Conservation (phyloP, 208 protist species). For the Crithidia sp. region DNA sequence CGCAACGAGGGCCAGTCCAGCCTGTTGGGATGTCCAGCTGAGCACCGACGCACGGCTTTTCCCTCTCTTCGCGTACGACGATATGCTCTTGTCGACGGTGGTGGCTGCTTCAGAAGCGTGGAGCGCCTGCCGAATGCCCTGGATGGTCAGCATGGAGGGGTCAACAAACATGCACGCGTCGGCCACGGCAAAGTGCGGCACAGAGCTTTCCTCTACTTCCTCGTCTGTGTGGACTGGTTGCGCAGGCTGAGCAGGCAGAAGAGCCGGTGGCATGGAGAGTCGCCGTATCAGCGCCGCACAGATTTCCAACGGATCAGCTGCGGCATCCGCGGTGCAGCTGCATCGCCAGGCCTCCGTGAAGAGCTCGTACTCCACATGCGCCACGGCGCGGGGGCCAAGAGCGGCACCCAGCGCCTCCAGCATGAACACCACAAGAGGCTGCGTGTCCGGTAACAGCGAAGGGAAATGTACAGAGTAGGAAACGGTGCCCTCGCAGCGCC, state of each 20-base stretch:
- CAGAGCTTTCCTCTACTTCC: neutral
- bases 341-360: constrained; percentile 37
- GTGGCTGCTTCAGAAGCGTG: neutral
- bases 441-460: constrained; percentile 33
- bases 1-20: constrained; percentile 46
- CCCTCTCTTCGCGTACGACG: neutral
- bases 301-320: neutral
- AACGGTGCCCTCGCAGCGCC: constrained; percentile 40
- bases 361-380: constrained; percentile 57
- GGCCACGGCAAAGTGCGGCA: neutral
- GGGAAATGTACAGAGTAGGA: constrained; percentile 43
- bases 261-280: neutral
- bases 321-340: neutral
- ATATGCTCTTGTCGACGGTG: neutral
- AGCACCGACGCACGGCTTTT: neutral
- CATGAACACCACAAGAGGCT: constrained; percentile 54
- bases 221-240: neutral
- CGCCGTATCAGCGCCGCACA: neutral
- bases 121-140: constrained; percentile 11
- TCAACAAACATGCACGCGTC: constrained; percentile 19
- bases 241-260: neutral
- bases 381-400: constrained; percentile 41
- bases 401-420: constrained; percentile 62
- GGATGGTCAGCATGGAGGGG: constrained; percentile 23
- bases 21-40: constrained; percentile 45